Conservation (phyloP, 169 alveolate genomes). For the Plasmodium fragile region DNA sequence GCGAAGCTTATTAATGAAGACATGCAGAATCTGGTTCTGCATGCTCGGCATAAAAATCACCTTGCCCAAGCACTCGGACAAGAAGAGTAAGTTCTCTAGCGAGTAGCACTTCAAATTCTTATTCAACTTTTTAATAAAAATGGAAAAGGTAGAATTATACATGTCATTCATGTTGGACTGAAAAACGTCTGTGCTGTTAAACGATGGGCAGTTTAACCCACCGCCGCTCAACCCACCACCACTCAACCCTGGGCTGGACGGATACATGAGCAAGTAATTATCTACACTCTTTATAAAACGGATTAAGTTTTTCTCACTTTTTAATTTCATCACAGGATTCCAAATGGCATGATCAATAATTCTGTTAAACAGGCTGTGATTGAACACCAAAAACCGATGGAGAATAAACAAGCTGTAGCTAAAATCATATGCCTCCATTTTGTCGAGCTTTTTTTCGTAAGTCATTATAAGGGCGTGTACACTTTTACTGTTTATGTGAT, state of each 20-base stretch:
- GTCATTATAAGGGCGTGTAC: constrained; percentile 49
- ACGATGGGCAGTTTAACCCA: not conserved
- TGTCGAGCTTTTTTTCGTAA: constrained; percentile 18
- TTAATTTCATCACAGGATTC: constrained; percentile 32
- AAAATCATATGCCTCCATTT: constrained; percentile 49
- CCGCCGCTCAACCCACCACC: too few relatives aligned
- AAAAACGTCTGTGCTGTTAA: constrained; percentile 2
- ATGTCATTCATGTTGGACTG: constrained; percentile 36
- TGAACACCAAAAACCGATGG: constrained; percentile 17
- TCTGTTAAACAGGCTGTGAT: constrained; percentile 38
- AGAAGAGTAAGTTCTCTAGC: constrained; percentile 21
- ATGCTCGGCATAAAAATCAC: constrained; percentile 53
- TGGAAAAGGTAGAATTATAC: constrained; percentile 35
- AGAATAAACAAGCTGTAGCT: constrained; percentile 53
- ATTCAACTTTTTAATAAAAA: constrained; percentile 45
- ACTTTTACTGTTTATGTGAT: constrained; percentile 68
- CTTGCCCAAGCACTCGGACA: constrained; percentile 47
- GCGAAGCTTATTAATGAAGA: constrained; percentile 53
- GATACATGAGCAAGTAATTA: constrained; percentile 14
- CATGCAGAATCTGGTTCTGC: constrained; percentile 46
- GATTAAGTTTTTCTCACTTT: constrained; percentile 21
- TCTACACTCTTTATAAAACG: constrained; percentile 60
- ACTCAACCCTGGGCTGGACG: not conserved
- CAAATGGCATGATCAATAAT: constrained; percentile 22
- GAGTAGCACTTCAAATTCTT: constrained; percentile 8